Evolutionary conservation across 1,284 basidiomycete species (phyloP).

Genomic region (Taiwanofungus camphoratus): DNA sequence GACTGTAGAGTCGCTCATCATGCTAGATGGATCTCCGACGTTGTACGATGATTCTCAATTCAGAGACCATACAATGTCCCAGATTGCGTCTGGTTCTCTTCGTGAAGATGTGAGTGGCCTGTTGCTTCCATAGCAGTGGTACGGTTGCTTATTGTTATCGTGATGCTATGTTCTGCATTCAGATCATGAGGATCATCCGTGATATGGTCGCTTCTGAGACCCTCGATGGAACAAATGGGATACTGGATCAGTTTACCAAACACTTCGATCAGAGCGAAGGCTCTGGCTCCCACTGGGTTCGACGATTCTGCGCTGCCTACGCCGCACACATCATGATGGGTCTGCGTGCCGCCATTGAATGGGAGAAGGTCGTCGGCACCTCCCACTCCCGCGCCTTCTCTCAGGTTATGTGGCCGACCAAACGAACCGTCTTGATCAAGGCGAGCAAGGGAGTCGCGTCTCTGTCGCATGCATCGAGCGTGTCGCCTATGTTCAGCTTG

Average conservation of each 20-base stretch:
- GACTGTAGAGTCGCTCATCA: conserved; percentile 8
- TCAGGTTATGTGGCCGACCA: conserved; percentile 6
- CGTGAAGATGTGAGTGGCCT: not conserved
- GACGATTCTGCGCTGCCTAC: conserved; percentile 12
- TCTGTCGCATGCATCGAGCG: not conserved
- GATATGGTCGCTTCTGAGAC: conserved; percentile 8
- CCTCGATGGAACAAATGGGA: conserved; percentile 7
- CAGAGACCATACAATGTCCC: not conserved
- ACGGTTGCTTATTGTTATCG: not conserved
- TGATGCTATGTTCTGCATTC: not conserved
- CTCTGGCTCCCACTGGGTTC: conserved; percentile 7
- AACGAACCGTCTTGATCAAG: conserved; percentile 7
- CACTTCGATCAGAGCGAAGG: conserved; percentile 6
- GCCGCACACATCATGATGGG: conserved; percentile 10
- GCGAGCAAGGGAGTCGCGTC: conserved; percentile 2
- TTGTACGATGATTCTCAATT: conserved; percentile 6
- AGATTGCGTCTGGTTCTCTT: conserved; percentile 3
- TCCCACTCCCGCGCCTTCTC: not conserved
- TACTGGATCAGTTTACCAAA: conserved; percentile 6
- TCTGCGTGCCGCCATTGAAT: conserved; percentile 6
- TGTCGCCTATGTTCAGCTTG: conserved; percentile 5
- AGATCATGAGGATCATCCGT: conserved; percentile 9
- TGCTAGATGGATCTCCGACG: conserved; percentile 11
- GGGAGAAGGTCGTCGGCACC: conserved; percentile 1
- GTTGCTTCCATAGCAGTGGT: not conserved